Percentiles rank a stretch among this genome's conserved stretches.
These are phyloP conservation scores for Sarocladium strictum DNA, from an alignment of 2,329 filamentous ascomycete genomes.

Conservation along the genomic window DNA sequence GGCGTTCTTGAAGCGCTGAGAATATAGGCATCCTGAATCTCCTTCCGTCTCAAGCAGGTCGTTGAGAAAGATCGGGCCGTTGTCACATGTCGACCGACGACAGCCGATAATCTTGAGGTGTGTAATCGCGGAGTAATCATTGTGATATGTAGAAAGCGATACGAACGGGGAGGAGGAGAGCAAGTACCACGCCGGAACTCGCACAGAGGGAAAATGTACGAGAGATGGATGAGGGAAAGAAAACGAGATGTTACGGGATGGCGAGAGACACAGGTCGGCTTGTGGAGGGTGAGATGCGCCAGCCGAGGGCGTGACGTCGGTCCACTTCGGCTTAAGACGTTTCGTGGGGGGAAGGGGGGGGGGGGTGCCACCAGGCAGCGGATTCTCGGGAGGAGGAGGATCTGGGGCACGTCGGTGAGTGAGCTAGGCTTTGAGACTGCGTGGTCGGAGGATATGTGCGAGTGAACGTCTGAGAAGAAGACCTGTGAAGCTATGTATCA, in stretches of 20 bases:
- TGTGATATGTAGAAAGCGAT: constrained; percentile 12
- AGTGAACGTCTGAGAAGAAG: too few relatives aligned
- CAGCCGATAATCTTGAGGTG: constrained; percentile 27
- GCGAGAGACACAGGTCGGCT: background rate
- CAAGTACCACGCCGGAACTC: constrained; percentile 4
- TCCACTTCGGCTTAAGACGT: constrained; percentile 32
- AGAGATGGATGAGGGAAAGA: constrained; percentile 9
- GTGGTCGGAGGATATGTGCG: too few relatives aligned
- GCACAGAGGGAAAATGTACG: constrained; percentile 2
- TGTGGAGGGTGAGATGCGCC: constrained; percentile 2
- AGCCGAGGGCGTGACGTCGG: constrained; percentile 19
- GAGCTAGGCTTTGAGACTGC: too few relatives aligned
- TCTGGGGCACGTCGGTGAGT: background rate
- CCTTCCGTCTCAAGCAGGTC: constrained; percentile 41
- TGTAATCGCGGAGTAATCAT: constrained; percentile 27
- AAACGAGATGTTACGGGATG: constrained; percentile 9
- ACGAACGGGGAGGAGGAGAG: background rate
- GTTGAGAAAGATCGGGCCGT: constrained; percentile 42
- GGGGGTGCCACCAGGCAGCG: background rate
- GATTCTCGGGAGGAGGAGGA: background rate
- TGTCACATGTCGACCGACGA: constrained; percentile 33
- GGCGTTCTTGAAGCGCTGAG: constrained; percentile 85
- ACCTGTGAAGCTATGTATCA: too few relatives aligned
- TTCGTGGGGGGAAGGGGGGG: background rate
- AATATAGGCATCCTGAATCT: constrained; percentile 90